Conservation (phyloP, 2,329 filamentous ascomycete genomes). For the Fusarium marasasianum region DNA sequence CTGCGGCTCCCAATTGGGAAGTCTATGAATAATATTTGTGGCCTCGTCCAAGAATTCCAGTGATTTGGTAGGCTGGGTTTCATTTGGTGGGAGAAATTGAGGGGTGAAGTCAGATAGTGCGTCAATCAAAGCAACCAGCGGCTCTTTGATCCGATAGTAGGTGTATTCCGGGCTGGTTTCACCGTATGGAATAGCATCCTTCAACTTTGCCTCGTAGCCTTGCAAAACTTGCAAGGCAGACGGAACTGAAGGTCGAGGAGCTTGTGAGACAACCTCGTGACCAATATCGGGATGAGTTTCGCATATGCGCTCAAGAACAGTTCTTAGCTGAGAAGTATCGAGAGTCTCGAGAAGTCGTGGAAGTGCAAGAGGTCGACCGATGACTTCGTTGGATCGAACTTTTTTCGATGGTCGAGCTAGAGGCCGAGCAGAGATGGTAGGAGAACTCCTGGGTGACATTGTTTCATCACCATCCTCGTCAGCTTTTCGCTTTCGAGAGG, state of each 20-base stretch:
- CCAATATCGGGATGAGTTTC: constrained; percentile 87
- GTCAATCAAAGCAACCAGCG: constrained; percentile 82
- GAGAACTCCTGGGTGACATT: constrained; percentile 85
- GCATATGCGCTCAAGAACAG: constrained; percentile 89
- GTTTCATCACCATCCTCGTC: constrained; percentile 85
- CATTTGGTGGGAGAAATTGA: constrained; percentile 92
- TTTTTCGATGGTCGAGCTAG: constrained; percentile 75
- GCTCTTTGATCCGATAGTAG: constrained; percentile 90
- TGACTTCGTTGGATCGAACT: constrained; percentile 70
- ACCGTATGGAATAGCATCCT: constrained; percentile 84
- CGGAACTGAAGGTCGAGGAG: constrained; percentile 85
- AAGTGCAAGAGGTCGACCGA: constrained; percentile 64
- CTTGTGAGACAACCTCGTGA: constrained; percentile 82
- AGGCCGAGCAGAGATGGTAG: constrained; percentile 74
- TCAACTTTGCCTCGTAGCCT: constrained; percentile 82
- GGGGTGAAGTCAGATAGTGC: constrained; percentile 94
- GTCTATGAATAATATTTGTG: constrained; percentile 86
- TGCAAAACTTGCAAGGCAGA: constrained; percentile 82
- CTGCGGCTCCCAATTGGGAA: constrained; percentile 91
- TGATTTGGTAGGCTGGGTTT: constrained; percentile 83
- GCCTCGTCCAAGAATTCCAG: constrained; percentile 89
- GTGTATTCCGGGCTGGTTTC: constrained; percentile 89
- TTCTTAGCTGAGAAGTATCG: constrained; percentile 83
- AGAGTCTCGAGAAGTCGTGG: constrained; percentile 92
- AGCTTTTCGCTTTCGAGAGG: constrained; percentile 84